These are phyloP conservation scores for Talaromyces sp. DNA, from an alignment of 2,329 filamentous ascomycete genomes.

Conservation along the genomic window DNA sequence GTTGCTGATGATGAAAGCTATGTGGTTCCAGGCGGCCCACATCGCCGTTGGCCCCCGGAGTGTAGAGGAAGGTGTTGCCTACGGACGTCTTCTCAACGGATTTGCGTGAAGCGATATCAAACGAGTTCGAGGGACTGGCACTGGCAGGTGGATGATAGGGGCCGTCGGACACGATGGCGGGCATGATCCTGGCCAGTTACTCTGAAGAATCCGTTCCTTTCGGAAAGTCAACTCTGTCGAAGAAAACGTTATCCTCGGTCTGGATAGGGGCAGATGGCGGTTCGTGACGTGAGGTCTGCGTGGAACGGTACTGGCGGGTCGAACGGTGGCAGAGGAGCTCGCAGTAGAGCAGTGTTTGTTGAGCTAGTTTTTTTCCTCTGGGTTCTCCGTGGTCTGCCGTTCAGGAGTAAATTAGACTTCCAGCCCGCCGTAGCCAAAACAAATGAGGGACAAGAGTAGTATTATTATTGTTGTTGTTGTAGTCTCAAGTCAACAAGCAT, in stretches of 20 bases:
- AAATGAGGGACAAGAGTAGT: neutral
- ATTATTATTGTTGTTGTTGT: neutral
- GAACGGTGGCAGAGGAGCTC: neutral
- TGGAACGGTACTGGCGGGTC: slow-evolving; percentile 21
- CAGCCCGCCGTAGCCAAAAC: neutral
- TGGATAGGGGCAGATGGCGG: slow-evolving; percentile 12
- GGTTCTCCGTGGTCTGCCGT: neutral
- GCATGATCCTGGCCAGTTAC: slow-evolving; percentile 29
- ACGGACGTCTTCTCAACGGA: slow-evolving; percentile 43
- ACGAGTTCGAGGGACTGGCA: slow-evolving; percentile 34
- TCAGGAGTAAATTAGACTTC: neutral
- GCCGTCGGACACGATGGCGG: slow-evolving; percentile 37
- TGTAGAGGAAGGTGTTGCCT: slow-evolving; percentile 47
- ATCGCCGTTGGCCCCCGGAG: slow-evolving; percentile 44
- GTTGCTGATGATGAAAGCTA: slow-evolving; percentile 29
- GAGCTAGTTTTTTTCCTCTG: neutral
- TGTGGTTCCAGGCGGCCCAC: slow-evolving; percentile 37
- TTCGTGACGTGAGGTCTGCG: slow-evolving; percentile 32
- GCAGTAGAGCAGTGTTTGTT: neutral
- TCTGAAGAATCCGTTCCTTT: neutral
- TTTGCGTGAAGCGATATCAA: slow-evolving; percentile 42
- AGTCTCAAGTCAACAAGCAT: neutral
- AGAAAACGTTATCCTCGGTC: neutral
- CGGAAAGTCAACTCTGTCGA: slow-evolving; percentile 1
- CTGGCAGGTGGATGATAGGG: slow-evolving; percentile 26